Evolutionary conservation across 345 rosid species (phyloP).

Genomic region (Acer yangbiense): DNA sequence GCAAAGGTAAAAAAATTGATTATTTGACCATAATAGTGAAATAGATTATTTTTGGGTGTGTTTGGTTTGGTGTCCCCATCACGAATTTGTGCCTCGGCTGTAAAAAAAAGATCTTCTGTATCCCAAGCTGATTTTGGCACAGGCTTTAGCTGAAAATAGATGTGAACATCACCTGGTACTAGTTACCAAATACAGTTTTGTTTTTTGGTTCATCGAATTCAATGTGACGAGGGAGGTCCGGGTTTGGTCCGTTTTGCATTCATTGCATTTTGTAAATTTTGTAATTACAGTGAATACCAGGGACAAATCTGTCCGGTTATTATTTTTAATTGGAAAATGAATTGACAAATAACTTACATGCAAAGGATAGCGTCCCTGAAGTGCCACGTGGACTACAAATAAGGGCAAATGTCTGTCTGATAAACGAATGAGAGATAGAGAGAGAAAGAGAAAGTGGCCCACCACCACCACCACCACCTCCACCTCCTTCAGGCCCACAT

Average conservation of each 20-base stretch:
- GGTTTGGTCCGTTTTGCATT: neutral
- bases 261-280: neutral
- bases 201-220: neutral
- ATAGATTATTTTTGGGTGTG: no score
- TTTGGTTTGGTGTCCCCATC: neutral
- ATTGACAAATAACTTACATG: constrained; percentile 7
- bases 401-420: constrained; percentile 25
- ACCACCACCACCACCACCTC: neutral
- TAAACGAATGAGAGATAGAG: neutral
- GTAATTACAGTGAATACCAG: neutral
- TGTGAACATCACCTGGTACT: neutral
- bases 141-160: constrained; percentile 14
- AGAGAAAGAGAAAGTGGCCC: neutral
- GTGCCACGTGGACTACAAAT: constrained; percentile 23
- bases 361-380: constrained; percentile 1
- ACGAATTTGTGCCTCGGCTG: neutral
- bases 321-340: no score
- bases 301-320: neutral
- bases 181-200: neutral
- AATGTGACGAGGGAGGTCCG: neutral
- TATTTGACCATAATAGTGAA: no score
- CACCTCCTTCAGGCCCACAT: neutral
- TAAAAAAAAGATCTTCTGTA: constrained; percentile 10
- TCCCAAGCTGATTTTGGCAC: neutral
- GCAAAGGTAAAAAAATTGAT: no score